phyloP scores from a whole-genome alignment of 768 basidiomycete species.

The Podaxis sp. region DNA sequence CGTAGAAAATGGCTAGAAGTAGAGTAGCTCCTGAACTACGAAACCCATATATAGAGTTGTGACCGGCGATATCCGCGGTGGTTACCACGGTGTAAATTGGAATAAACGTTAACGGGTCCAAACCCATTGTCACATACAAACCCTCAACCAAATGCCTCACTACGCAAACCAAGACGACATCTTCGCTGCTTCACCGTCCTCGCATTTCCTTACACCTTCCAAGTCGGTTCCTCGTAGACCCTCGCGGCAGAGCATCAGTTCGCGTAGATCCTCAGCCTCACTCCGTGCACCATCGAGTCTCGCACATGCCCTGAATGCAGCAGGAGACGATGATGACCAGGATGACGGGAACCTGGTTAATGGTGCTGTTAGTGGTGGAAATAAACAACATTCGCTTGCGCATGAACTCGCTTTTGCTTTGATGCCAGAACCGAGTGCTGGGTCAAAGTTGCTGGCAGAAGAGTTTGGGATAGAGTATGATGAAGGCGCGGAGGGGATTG shows the following conservation, averaged over 20 bases:
- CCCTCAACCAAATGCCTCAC: slow-evolving; percentile 23
- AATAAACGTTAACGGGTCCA: slow-evolving; percentile 4
- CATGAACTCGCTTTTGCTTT: slow-evolving; percentile 85
- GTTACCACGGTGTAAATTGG: slow-evolving; percentile 7
- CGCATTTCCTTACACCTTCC: slow-evolving; percentile 30
- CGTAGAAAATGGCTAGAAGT: slow-evolving; percentile 15
- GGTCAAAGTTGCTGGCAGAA: slow-evolving; percentile 76
- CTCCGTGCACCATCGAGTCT: slow-evolving; percentile 41
- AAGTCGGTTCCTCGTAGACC: slow-evolving; percentile 24
- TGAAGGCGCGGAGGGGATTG: slow-evolving; percentile 81
- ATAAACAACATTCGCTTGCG: slow-evolving; percentile 63
- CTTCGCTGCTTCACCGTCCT: slow-evolving; percentile 17
- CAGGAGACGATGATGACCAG: slow-evolving; percentile 32
- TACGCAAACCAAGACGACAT: slow-evolving; percentile 28
- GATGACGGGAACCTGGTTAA: background rate
- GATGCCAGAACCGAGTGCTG: slow-evolving; percentile 79
- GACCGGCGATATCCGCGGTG: slow-evolving; percentile 11
- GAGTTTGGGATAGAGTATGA: slow-evolving; percentile 90
- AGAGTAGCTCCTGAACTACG: slow-evolving; percentile 10
- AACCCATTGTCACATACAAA: slow-evolving; percentile 12
- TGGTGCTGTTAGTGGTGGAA: slow-evolving; percentile 29
- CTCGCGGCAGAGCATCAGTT: slow-evolving; percentile 27
- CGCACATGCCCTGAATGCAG: slow-evolving; percentile 17
- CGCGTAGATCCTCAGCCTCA: slow-evolving; percentile 48
- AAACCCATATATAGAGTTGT: slow-evolving; percentile 1